Percentiles rank a stretch among this genome's conserved stretches.
These are phyloP conservation scores for Triticum timopheevii DNA, from an alignment of 176 grass and related monocot genomes.

Conservation along the genomic window DNA sequence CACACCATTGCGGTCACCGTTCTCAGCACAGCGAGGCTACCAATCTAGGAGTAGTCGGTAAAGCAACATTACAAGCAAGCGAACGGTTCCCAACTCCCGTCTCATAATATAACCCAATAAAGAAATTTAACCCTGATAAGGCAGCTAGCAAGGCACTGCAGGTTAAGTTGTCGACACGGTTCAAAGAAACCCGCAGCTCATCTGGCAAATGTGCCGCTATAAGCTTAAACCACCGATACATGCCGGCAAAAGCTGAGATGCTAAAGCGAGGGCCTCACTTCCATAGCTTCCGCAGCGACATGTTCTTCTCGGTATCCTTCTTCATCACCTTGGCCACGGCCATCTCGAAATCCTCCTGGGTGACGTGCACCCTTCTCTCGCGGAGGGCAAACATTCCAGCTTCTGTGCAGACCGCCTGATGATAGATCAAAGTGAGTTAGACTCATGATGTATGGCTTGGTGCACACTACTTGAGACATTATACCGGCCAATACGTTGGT, in stretches of 20 bases:
- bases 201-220: not conserved
- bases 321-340: slow-evolving; percentile 81
- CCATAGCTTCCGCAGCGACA: slow-evolving; percentile 83
- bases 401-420: slow-evolving; percentile 73
- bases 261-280: slow-evolving; percentile 37
- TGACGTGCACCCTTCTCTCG: slow-evolving; percentile 73
- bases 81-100: not conserved
- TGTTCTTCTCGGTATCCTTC: slow-evolving; percentile 77
- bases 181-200: not conserved
- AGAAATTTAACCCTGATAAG: not conserved
- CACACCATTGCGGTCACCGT: not conserved
- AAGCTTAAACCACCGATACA: not conserved
- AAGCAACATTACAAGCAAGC: not conserved
- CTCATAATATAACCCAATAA: not conserved
- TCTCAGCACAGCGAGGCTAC: not conserved
- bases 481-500: no score
- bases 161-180: not conserved
- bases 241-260: not conserved
- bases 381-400: slow-evolving; percentile 83
- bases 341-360: slow-evolving; percentile 81
- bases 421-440: not conserved
- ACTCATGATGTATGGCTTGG: not conserved
- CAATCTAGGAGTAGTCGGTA: not conserved
- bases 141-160: not conserved
- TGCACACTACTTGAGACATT: not conserved